phyloP scores from a whole-genome alignment of 2,329 filamentous ascomycete species.

The Fusarium poae region DNA sequence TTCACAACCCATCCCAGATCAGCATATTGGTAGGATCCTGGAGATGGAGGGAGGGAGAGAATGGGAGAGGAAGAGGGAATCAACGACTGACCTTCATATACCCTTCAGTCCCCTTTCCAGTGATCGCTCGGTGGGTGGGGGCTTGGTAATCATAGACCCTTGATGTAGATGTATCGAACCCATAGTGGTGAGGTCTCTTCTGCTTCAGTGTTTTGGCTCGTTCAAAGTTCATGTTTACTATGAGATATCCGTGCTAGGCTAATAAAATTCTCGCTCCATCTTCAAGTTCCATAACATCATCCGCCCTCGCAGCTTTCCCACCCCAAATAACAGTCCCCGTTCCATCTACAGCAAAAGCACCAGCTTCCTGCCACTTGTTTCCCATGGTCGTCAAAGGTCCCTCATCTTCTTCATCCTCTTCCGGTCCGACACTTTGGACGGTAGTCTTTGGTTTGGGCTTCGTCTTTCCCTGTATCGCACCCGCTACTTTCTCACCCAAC shows the following conservation, averaged over 20 bases:
- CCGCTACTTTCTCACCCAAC: slow-evolving; percentile 65
- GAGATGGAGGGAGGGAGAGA: background rate
- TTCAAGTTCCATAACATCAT: slow-evolving; percentile 69
- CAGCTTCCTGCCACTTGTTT: slow-evolving; percentile 69
- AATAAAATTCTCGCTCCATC: slow-evolving; percentile 56
- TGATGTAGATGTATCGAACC: too few relatives aligned
- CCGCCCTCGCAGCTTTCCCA: slow-evolving; percentile 61
- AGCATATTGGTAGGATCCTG: background rate
- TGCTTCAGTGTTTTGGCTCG: too few relatives aligned
- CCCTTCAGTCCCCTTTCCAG: too few relatives aligned
- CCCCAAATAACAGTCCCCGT: slow-evolving; percentile 65
- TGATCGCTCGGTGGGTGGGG: too few relatives aligned
- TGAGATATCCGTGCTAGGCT: slow-evolving; percentile 25
- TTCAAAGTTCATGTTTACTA: background rate
- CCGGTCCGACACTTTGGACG: background rate
- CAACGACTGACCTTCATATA: too few relatives aligned
- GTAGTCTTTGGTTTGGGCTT: slow-evolving; percentile 6
- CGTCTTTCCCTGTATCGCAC: slow-evolving; percentile 57
- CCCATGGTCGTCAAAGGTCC: slow-evolving; percentile 62
- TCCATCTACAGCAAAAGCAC: slow-evolving; percentile 65
- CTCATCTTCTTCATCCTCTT: slow-evolving; percentile 47
- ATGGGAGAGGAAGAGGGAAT: background rate
- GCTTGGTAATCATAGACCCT: too few relatives aligned
- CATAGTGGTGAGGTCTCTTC: too few relatives aligned
- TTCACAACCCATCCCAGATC: background rate